Percentiles rank a stretch among this genome's conserved stretches.
phyloP scores from a whole-genome alignment of 2,329 filamentous ascomycete genomes.

The Dryadomyces quercivorus region DNA sequence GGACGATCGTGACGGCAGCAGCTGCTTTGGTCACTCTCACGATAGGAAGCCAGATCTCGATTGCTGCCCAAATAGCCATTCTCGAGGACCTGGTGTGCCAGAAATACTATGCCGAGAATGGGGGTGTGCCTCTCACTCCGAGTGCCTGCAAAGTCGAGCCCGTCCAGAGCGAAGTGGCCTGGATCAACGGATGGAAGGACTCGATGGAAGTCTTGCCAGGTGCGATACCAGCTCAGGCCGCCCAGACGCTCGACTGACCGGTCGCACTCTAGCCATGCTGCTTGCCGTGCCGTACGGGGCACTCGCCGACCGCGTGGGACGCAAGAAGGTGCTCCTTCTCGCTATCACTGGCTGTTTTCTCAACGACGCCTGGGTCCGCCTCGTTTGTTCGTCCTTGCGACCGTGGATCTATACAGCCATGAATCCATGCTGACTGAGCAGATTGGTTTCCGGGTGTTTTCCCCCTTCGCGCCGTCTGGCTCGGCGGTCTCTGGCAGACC shows the following conservation, averaged over 20 bases:
- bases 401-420: too few relatives aligned
- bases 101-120: not conserved
- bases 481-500: not conserved
- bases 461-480: not conserved
- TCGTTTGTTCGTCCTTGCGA: not conserved
- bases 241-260: too few relatives aligned
- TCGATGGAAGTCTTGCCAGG: not conserved
- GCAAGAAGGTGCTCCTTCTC: not conserved
- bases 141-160: not conserved
- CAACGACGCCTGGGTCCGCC: not conserved
- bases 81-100: not conserved
- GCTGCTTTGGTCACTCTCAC: not conserved
- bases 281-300: not conserved
- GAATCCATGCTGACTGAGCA: not conserved
- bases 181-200: not conserved
- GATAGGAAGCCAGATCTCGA: not conserved
- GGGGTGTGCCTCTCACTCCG: not conserved
- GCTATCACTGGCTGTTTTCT: not conserved
- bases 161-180: not conserved
- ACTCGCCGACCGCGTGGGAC: not conserved
- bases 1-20: not conserved
- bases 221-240: too few relatives aligned
- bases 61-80: not conserved
- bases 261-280: not conserved
- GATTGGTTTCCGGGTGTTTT: not conserved